These are phyloP conservation scores for Fusarium zealandicum DNA, from an alignment of 2,329 filamentous ascomycete species.

Conservation along the genomic window DNA sequence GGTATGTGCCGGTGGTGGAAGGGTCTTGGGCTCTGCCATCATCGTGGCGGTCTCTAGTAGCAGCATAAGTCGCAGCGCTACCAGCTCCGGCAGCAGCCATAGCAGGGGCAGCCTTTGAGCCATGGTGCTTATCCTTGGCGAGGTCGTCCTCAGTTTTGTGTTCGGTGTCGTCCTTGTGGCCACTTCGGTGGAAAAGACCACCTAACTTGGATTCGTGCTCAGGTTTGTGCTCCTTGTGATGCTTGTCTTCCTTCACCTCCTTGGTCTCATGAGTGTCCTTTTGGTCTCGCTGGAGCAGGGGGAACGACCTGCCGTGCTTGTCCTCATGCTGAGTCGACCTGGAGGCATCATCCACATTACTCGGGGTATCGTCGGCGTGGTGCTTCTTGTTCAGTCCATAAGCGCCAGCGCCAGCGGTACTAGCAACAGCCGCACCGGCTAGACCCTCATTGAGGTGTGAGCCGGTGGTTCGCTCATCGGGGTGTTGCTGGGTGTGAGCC, in stretches of 20 bases:
- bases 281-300: slow-evolving; percentile 15
- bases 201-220: slow-evolving; percentile 13
- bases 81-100: slow-evolving; percentile 28
- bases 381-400: slow-evolving; percentile 9
- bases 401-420: slow-evolving; percentile 1
- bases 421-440: background rate
- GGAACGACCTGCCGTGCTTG: slow-evolving; percentile 23
- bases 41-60: slow-evolving; percentile 11
- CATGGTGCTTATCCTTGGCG: slow-evolving; percentile 7
- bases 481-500: background rate
- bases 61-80: slow-evolving; percentile 16
- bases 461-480: background rate
- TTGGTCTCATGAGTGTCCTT: slow-evolving; percentile 9
- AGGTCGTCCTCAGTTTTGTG: background rate
- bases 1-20: background rate
- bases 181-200: slow-evolving; percentile 20
- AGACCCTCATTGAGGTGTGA: slow-evolving; percentile 7
- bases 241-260: slow-evolving; percentile 19
- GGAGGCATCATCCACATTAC: background rate
- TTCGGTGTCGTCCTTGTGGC: slow-evolving; percentile 12
- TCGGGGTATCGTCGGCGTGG: background rate
- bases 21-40: slow-evolving; percentile 4
- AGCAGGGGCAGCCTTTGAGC: slow-evolving; percentile 19
- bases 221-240: slow-evolving; percentile 5
- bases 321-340: slow-evolving; percentile 9